Percentiles rank a stretch among this genome's conserved stretches.
phyloP scores from a whole-genome alignment of 345 rosid species.

The Citrus mangshanensis region DNA sequence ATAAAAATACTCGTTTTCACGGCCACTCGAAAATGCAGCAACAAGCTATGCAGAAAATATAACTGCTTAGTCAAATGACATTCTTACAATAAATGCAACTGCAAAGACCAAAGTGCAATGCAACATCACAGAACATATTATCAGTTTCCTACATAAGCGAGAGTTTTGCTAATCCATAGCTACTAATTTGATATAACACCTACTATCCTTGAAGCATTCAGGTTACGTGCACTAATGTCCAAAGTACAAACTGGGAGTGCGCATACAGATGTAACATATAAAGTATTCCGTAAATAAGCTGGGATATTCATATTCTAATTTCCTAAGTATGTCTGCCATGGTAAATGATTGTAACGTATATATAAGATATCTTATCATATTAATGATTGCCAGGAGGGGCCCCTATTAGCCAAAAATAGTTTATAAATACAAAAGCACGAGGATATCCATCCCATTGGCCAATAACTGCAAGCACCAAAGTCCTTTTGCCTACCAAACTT shows the following conservation, averaged over 20 bases:
- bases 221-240: neutral
- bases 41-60: constrained; percentile 44
- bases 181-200: neutral
- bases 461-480: neutral
- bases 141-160: neutral
- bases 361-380: neutral
- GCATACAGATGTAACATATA: neutral
- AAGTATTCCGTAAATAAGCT: neutral
- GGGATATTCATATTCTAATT: neutral
- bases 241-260: neutral
- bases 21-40: constrained; percentile 51
- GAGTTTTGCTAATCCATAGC: neutral
- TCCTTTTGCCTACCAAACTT: neutral
- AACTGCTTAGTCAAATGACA: neutral
- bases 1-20: constrained; percentile 55
- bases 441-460: neutral
- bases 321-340: neutral
- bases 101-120: neutral
- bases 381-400: neutral
- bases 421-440: neutral
- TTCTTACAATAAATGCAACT: neutral
- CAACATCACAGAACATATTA: neutral
- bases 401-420: neutral
- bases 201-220: neutral
- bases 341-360: neutral